These are phyloP conservation scores for Sphaerulina musiva DNA, from an alignment of 2,329 filamentous ascomycete species.

Conservation along the genomic window DNA sequence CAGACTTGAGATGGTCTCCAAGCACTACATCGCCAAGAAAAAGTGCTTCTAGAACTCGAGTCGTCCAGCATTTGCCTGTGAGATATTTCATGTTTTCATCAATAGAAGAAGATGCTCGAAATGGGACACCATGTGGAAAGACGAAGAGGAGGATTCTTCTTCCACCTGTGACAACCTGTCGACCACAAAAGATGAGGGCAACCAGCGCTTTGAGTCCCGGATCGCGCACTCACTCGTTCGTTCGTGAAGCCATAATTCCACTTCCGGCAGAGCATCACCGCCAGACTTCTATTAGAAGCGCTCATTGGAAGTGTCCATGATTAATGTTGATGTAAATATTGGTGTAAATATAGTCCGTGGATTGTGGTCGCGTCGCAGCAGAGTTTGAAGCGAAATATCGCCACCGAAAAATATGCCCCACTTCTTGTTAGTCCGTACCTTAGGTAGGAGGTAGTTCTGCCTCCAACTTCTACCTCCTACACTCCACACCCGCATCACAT, in stretches of 20 bases:
- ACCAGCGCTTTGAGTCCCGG: conserved; percentile 39
- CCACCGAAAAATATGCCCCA: not conserved
- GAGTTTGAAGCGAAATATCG: not conserved
- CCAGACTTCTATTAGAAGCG: no score
- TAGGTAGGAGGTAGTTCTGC: no score
- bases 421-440: not conserved
- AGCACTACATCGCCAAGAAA: conserved; percentile 50
- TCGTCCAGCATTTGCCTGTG: conserved; percentile 45
- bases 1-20: conserved; percentile 48
- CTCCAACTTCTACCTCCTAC: not conserved
- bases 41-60: conserved; percentile 47
- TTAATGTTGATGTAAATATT: no score
- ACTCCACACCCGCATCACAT: not conserved
- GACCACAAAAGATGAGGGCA: conserved; percentile 35
- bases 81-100: conserved; percentile 48
- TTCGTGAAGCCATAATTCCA: not conserved
- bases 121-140: conserved; percentile 47
- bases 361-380: not conserved
- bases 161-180: conserved; percentile 33
- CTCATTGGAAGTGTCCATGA: no score
- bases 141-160: conserved; percentile 42
- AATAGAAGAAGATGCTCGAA: conserved; percentile 40
- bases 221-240: conserved; percentile 26
- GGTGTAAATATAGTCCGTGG: not conserved
- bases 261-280: no score